These are phyloP conservation scores for Talaromyces adpressus DNA, from an alignment of 495 filamentous ascomycete species.

Conservation along the genomic window DNA sequence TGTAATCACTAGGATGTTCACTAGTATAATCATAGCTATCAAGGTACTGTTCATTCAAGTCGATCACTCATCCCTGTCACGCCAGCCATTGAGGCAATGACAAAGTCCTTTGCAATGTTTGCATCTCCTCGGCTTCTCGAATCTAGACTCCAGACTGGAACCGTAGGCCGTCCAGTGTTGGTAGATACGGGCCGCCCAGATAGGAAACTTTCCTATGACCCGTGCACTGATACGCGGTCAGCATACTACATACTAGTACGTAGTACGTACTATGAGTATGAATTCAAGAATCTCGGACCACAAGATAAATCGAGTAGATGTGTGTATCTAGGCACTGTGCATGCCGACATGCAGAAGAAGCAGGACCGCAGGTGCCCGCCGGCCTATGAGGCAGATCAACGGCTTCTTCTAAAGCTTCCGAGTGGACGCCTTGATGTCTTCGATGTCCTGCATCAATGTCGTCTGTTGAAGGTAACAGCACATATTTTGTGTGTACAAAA, in stretches of 20 bases:
- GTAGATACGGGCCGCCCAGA: neutral
- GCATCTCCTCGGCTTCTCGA: neutral
- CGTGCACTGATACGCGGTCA: neutral
- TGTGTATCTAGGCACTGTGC: neutral
- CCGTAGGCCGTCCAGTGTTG: neutral
- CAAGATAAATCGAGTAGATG: neutral
- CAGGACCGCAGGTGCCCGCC: neutral
- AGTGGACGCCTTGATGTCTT: neutral
- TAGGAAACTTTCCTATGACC: neutral
- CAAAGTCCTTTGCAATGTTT: neutral
- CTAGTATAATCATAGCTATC: neutral
- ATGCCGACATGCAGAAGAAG: neutral
- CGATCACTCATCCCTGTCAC: too few relatives aligned
- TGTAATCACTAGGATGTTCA: neutral
- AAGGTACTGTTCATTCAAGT: neutral
- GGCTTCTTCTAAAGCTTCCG: conserved; percentile 6
- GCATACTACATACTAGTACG: too few relatives aligned
- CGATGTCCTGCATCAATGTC: neutral
- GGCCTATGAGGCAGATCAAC: neutral
- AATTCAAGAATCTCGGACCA: neutral
- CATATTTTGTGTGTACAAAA: neutral
- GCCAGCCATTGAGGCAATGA: neutral
- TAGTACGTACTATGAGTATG: neutral
- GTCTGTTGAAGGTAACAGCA: neutral
- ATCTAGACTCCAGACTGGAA: neutral